Evolutionary conservation across 2,329 filamentous ascomycete species (phyloP), one percentile per base, ranked within the genome.

Genomic region (Sordariomycetes sp.): DNA sequence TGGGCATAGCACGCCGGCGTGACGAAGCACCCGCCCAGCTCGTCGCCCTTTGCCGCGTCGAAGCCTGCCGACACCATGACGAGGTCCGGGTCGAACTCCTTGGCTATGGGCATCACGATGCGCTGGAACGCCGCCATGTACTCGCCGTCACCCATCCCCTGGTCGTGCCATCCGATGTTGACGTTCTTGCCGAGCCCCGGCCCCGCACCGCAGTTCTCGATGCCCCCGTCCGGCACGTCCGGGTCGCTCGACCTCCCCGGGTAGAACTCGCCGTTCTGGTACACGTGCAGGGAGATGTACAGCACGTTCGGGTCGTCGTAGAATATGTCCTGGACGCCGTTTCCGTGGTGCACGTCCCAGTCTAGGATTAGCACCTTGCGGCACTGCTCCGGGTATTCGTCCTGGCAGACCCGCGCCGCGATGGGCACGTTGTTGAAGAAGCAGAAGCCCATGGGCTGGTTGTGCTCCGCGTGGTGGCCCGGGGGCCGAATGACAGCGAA

Each of bases 351-450:
- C 13, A 85, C 86, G 66, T 85, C 89, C 89, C 94, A 99, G 67
- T 99, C 94, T 8, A 99, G 76, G 62, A 99, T 94, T 57, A 99
- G 72, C 22, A 99, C 82, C 70, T 95, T 97, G 58, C 90, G 84
- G 66, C 92, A 96, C 10, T 74, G 74, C 3, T 92, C 82, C 1
- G 88, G 88, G 63, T 88, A 94, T 59, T 90, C 84, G 56, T 79
- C 74, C 67, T 96, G 90, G 67, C 91, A 96, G 13, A 91, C 87
- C 59, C 83, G 86, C n/a, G 90, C 86, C 1, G 91, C 92, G 59
- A 99, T 87, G 22, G 89, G 90, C 2, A 97, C 94, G 65, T 99
- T 99, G 73, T 99, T 96, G 74, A 97, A 97, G 59, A 97, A 81
- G 68, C 94, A 99, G 67, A 99, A 99, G 0, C 94, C 94, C 79